Percentiles rank a stretch among this genome's conserved stretches.
Evolutionary conservation across 2,329 filamentous ascomycete species (phyloP).

Genomic region (Diplodia scrobiculata): DNA sequence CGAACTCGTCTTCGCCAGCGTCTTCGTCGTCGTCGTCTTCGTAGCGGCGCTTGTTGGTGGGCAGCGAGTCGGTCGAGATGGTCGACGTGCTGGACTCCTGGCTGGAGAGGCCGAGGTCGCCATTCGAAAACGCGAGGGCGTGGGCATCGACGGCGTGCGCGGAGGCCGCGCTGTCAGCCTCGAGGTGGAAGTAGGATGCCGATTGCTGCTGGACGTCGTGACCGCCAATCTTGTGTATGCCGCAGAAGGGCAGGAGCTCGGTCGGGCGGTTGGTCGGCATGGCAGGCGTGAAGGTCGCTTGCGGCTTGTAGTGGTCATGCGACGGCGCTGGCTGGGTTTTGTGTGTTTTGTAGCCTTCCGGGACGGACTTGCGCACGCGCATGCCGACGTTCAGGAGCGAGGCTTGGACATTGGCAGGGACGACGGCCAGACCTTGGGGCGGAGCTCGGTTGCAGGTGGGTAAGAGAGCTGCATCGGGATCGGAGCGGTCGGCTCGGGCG

Average conservation of each 20-base stretch:
- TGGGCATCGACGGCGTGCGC: constrained; percentile 28
- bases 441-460: background rate
- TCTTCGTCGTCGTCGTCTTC: constrained; percentile 43
- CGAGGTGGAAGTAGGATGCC: constrained; percentile 45
- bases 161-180: constrained; percentile 41
- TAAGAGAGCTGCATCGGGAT: constrained; percentile 14
- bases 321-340: constrained; percentile 34
- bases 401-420: constrained; percentile 71
- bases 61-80: constrained; percentile 36
- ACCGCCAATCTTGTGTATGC: constrained; percentile 72
- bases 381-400: constrained; percentile 90
- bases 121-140: constrained; percentile 35
- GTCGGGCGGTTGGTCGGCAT: constrained; percentile 40
- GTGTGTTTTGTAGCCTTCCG: constrained; percentile 89
- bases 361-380: constrained; percentile 88
- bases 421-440: constrained; percentile 36
- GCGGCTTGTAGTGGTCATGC: background rate
- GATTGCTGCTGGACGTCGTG: constrained; percentile 43
- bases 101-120: constrained; percentile 42
- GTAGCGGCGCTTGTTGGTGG: constrained; percentile 48
- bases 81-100: constrained; percentile 39
- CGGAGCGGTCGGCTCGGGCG: constrained; percentile 35
- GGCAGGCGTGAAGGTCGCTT: background rate
- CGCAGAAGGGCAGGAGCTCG: constrained; percentile 79
- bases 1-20: background rate